These are phyloP conservation scores for Noccaea bulbosa DNA, from an alignment of 345 rosid species.

Conservation along the genomic window DNA sequence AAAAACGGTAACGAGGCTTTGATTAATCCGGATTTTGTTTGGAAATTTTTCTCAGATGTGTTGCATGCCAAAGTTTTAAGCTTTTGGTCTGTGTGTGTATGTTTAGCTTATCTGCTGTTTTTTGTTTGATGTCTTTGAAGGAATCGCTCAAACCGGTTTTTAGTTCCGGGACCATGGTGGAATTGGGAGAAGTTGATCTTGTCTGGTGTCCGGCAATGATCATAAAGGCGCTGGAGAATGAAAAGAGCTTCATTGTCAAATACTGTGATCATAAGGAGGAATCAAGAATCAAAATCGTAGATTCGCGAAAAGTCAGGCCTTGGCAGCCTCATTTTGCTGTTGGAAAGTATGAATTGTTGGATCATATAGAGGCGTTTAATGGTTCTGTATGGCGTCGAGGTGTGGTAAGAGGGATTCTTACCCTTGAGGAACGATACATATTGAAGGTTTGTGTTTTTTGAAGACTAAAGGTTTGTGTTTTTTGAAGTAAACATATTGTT, in stretches of 20 bases:
- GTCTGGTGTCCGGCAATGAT: not conserved
- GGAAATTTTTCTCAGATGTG: not conserved
- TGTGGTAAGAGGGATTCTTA: constrained; percentile 7
- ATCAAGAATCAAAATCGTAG: not conserved
- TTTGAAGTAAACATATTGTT: not conserved
- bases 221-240: not conserved
- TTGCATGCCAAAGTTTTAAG: constrained; percentile 1
- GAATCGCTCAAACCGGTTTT: not conserved
- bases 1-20: constrained; percentile 43
- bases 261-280: not conserved
- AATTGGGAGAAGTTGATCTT: not conserved
- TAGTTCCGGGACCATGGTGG: constrained; percentile 15
- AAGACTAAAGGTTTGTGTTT: too few relatives aligned
- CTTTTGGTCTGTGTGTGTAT: not conserved
- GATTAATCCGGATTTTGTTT: not conserved
- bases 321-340: not conserved
- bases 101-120: not conserved
- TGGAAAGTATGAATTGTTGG: constrained; percentile 16
- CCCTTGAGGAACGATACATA: constrained; percentile 4
- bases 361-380: not conserved
- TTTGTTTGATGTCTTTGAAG: not conserved
- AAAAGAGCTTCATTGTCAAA: constrained; percentile 4
- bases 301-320: not conserved
- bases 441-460: too few relatives aligned
- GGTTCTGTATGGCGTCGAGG: not conserved